Conservation (phyloP, 768 basidiomycete species). For the Mycena olivaceomarginata region DNA sequence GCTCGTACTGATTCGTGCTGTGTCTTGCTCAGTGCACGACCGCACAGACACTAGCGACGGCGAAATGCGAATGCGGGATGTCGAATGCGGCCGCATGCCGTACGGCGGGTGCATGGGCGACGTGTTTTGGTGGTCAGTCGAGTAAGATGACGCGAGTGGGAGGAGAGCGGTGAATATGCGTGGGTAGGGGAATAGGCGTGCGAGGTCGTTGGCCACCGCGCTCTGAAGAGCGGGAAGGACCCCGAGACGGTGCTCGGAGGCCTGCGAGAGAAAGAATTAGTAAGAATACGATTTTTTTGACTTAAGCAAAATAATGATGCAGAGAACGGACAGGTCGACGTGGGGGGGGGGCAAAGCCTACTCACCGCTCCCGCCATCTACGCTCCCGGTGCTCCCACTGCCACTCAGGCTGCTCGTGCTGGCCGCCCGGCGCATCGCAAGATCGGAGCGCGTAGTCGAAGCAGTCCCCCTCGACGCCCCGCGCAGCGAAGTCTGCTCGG, state of each 20-base stretch:
- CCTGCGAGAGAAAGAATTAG: not conserved
- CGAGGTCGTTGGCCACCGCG: constrained; percentile 29
- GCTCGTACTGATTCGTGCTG: not conserved
- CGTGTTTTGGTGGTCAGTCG: not conserved
- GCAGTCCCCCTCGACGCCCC: not conserved
- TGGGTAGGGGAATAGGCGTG: not conserved
- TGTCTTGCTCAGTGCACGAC: not conserved
- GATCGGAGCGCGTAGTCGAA: not conserved
- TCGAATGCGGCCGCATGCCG: not conserved
- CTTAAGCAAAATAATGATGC: not conserved
- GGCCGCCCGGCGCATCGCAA: not conserved
- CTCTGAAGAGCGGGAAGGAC: constrained; percentile 44
- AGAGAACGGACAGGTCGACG: not conserved
- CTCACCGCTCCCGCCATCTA: not conserved
- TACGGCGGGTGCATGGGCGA: not conserved
- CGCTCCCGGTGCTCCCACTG: not conserved
- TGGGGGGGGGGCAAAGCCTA: not conserved
- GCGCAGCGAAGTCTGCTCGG: not conserved
- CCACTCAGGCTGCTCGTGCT: not conserved
- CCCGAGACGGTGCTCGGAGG: constrained; percentile 28
- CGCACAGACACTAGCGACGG: not conserved
- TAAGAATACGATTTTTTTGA: not conserved
- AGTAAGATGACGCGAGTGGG: not conserved
- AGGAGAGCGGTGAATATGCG: not conserved
- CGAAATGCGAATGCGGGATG: not conserved